Conservation (phyloP, 73 alveolate species). For the Paramecium caudatum region DNA sequence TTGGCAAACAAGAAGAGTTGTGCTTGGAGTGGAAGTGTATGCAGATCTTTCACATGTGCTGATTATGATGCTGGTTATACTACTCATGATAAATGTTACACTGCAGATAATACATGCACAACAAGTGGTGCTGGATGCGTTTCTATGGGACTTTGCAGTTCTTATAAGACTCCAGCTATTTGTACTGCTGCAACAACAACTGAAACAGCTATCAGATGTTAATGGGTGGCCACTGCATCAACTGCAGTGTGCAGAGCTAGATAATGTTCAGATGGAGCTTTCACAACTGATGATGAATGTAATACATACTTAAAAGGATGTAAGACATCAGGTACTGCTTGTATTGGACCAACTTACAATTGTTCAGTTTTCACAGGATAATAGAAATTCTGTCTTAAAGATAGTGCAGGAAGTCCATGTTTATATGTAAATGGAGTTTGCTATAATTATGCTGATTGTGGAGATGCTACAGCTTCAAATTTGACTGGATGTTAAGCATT, state of each 20-base stretch:
- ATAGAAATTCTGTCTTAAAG: neutral
- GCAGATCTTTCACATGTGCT: conserved; percentile 48
- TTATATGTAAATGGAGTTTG: conserved; percentile 35
- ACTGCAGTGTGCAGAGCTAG: conserved; percentile 34
- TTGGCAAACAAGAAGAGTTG: conserved; percentile 43
- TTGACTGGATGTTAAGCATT: neutral
- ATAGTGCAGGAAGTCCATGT: conserved; percentile 32
- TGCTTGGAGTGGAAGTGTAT: conserved; percentile 52
- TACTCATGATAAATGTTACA: neutral
- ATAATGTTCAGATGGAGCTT: conserved; percentile 15
- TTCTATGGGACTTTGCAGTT: neutral
- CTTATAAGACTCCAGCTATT: neutral
- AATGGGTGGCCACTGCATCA: conserved; percentile 9
- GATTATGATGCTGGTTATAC: neutral
- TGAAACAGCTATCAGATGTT: neutral
- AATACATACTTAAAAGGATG: conserved; percentile 33
- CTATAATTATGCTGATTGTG: conserved; percentile 11
- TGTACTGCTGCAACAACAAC: conserved; percentile 41
- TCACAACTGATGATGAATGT: conserved; percentile 39
- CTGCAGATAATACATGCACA: neutral
- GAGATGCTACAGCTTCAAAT: neutral
- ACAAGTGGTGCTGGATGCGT: conserved; percentile 60
- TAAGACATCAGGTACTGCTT: conserved; percentile 1
- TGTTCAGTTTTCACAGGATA: neutral
- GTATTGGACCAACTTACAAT: conserved; percentile 14